Percentiles rank a stretch among this genome's conserved stretches.
Evolutionary conservation across 2,329 filamentous ascomycete species (phyloP).

Genomic region (Eutypa lata): DNA sequence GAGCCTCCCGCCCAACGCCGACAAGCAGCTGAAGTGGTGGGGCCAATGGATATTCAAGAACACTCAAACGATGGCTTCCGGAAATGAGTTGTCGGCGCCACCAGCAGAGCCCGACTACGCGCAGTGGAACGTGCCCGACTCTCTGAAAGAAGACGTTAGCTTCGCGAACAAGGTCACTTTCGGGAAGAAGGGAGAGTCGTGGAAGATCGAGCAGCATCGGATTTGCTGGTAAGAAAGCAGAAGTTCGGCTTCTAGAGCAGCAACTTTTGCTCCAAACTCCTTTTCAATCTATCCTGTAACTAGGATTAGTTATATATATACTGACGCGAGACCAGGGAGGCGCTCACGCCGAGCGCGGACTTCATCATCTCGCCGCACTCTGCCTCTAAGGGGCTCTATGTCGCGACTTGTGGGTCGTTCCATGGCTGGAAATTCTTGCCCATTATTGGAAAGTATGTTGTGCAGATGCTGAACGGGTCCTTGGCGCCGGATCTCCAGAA

Average conservation of each 20-base stretch:
- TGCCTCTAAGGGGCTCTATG: conserved; percentile 49
- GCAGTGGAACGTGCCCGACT: conserved; percentile 58
- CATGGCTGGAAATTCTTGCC: conserved; percentile 69
- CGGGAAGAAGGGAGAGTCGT: conserved; percentile 50
- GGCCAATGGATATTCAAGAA: conserved; percentile 59
- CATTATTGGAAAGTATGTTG: conserved; percentile 56
- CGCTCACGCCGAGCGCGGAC: conserved; percentile 58
- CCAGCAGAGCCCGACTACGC: conserved; percentile 54
- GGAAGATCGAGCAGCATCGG: conserved; percentile 60
- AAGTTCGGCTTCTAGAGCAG: no score
- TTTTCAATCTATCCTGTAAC: no score
- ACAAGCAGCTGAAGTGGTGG: conserved; percentile 57
- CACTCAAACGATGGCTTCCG: conserved; percentile 48
- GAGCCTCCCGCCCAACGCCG: conserved; percentile 51
- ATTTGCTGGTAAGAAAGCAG: conserved; percentile 59
- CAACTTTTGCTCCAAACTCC: no score
- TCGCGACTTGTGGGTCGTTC: conserved; percentile 64
- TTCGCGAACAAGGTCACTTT: conserved; percentile 57
- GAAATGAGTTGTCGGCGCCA: conserved; percentile 53
- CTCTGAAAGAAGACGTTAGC: conserved; percentile 57
- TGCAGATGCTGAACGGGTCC: conserved; percentile 47
- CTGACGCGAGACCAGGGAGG: conserved; percentile 48
- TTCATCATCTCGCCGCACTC: conserved; percentile 60
- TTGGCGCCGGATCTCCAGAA: conserved; percentile 38
- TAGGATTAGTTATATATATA: no score